Evolutionary conservation across 495 filamentous ascomycete species (phyloP).

Genomic region (Trichocladium uniseriatum): DNA sequence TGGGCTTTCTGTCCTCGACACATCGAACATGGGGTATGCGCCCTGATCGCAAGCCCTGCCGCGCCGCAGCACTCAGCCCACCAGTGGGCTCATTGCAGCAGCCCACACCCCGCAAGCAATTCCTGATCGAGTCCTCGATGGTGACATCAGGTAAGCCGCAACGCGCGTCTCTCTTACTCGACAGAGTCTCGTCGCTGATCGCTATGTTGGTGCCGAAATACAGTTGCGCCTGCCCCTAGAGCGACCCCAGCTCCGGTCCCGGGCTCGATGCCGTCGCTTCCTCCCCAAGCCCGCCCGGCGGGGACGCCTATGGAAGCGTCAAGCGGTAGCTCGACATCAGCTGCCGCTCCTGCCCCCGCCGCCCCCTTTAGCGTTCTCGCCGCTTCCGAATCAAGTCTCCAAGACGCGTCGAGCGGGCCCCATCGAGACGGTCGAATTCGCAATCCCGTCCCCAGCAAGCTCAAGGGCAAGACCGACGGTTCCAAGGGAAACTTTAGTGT

Average conservation of each 20-base stretch:
- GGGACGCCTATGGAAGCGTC: conserved; percentile 5
- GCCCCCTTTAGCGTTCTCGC: conserved; percentile 11
- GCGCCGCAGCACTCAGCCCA: conserved; percentile 5
- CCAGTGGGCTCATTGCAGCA: background rate
- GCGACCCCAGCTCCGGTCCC: conserved; percentile 20
- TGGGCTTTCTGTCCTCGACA: background rate
- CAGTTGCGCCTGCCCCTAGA: conserved; percentile 11
- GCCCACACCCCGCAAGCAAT: background rate
- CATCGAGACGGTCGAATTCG: conserved; percentile 45
- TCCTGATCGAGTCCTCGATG: background rate
- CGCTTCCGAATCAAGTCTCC: conserved; percentile 13
- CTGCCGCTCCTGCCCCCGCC: background rate
- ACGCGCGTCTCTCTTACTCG: background rate
- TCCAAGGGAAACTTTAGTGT: conserved; percentile 50
- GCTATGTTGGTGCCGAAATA: background rate
- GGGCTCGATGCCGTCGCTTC: conserved; percentile 15
- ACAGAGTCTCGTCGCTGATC: conserved; percentile 7
- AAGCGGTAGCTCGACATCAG: background rate
- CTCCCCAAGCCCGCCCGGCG: conserved; percentile 5
- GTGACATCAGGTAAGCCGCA: conserved; percentile 15
- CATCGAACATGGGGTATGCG: conserved; percentile 10
- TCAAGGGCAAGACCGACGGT: conserved; percentile 48
- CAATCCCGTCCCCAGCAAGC: conserved; percentile 48
- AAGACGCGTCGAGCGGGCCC: conserved; percentile 17
- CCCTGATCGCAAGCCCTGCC: conserved; percentile 10